phyloP scores from a whole-genome alignment of 208 protist species.

The Endotrypanum monterogeii region DNA sequence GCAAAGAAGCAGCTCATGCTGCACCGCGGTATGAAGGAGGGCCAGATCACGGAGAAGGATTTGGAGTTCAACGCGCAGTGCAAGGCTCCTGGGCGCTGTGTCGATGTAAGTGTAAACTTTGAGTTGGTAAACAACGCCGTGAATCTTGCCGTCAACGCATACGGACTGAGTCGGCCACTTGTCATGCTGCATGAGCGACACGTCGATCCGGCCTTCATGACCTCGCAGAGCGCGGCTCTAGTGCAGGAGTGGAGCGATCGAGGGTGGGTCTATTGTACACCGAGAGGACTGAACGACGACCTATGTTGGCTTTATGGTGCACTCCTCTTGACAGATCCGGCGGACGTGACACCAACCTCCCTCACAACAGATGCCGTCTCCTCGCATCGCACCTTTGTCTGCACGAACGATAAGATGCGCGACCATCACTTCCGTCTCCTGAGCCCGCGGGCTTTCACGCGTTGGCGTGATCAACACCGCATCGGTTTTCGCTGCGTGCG shows the following conservation, averaged over 20 bases:
- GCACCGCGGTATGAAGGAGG: constrained; percentile 30
- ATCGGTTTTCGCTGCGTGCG: constrained; percentile 67
- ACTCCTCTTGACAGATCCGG: constrained; percentile 48
- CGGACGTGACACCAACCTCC: constrained; percentile 14
- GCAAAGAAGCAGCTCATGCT: constrained; percentile 52
- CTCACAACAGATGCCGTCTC: background rate
- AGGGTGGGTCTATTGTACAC: constrained; percentile 53
- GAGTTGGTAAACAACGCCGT: constrained; percentile 65
- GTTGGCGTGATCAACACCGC: constrained; percentile 73
- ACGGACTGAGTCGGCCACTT: constrained; percentile 52
- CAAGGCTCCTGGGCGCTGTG: constrained; percentile 24
- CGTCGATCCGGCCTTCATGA: constrained; percentile 41
- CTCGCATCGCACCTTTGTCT: constrained; percentile 43
- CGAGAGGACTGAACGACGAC: constrained; percentile 77
- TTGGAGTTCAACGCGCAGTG: constrained; percentile 35
- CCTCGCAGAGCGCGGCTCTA: constrained; percentile 30
- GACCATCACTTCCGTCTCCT: constrained; percentile 84
- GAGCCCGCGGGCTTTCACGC: constrained; percentile 66
- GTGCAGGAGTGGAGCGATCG: constrained; percentile 49
- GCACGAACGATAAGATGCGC: constrained; percentile 85
- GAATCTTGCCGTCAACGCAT: constrained; percentile 30
- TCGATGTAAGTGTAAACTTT: constrained; percentile 73
- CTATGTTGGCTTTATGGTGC: constrained; percentile 81
- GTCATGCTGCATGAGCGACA: constrained; percentile 83
- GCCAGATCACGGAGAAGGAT: constrained; percentile 34